A percentile compares a stretch with the other conserved stretches of the same genome.
Evolutionary conservation across 306 rosid species (phyloP).

Genomic region (Clitoria ternatea): DNA sequence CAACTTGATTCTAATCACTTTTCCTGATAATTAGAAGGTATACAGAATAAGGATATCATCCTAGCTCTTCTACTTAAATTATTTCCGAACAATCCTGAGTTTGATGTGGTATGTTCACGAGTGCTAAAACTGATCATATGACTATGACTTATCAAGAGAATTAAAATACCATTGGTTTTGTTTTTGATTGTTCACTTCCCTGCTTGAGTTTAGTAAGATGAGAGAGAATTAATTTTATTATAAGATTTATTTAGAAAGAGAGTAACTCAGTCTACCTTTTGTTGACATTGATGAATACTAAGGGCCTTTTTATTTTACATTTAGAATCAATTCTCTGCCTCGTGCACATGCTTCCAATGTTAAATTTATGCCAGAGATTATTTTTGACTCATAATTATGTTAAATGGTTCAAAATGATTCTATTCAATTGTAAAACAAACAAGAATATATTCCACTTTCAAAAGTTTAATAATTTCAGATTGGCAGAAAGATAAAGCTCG

Average conservation of each 20-base stretch:
- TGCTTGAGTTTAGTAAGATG: not conserved
- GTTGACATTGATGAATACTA: not conserved
- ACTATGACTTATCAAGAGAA: not conserved
- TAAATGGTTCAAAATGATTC: too few species aligned
- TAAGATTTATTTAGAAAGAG: not conserved
- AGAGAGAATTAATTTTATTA: not conserved
- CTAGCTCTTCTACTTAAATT: not conserved
- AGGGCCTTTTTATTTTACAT: too few species aligned
- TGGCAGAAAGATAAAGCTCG: not conserved
- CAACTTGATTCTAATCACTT: not conserved
- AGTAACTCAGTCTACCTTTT: not conserved
- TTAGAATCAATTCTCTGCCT: too few species aligned
- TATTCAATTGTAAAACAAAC: too few species aligned
- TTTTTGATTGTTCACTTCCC: not conserved
- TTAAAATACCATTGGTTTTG: not conserved
- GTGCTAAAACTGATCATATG: not conserved
- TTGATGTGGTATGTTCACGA: not conserved
- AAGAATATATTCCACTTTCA: not conserved
- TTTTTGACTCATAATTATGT: too few species aligned
- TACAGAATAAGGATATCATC: not conserved
- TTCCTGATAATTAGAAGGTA: not conserved
- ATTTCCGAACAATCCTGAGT: not conserved
- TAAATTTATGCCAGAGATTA: too few species aligned
- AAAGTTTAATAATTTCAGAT: not conserved
- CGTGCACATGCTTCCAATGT: too few species aligned